Base-by-base conservation (phyloP, 768 basidiomycete species). In the Collybia mongolica region DNA sequence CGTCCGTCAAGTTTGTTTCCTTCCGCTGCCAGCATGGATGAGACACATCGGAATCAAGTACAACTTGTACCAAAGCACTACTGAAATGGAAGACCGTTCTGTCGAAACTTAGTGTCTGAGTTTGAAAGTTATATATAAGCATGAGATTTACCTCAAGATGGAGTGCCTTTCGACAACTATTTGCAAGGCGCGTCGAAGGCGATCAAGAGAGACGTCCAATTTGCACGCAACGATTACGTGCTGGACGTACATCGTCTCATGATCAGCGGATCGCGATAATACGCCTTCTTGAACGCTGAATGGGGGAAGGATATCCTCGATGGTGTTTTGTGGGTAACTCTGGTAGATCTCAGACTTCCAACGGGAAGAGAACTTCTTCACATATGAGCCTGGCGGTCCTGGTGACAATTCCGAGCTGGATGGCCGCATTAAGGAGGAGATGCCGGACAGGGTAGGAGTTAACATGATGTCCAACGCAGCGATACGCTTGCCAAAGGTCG, bases 211-310 rank as follows among this genome's bases (percentile, higher is more conserved):
- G 0, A 55, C 52, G 19, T 51, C 49, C 6, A 52, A 44, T 14
- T 63, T 57, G 43, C 70, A 57, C 12, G 56, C 53, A 48, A 76
- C 49, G 2, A 76, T 50, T 35, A 76, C 60, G 54, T 77, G 76
- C 45, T 78, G 76, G 9, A 78, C 72, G 55, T 74, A 77, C 46
- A 75, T 65, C 1, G 65, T 63, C 36, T 65, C 61, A 20, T 62
- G 52, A n/a, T 66, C 64, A 26, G 65, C 65, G 4, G 75, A 73
- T 29, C 72, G 67, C 43, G 71, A 69, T 44, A 79, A 57, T 15
- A 79, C 70, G 18, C 77, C 77, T 59, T 76, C 75, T 51, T 79
- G 77, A 12, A 77, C 64, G 17, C 75, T 64, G 46, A 77, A 74
- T 23, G 77, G 64, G 17, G 77, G 76, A 19, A 75, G 50, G 23